These are phyloP conservation scores for Silene latifolia DNA, from an alignment of 148 eudicot genomes.

Conservation along the genomic window DNA sequence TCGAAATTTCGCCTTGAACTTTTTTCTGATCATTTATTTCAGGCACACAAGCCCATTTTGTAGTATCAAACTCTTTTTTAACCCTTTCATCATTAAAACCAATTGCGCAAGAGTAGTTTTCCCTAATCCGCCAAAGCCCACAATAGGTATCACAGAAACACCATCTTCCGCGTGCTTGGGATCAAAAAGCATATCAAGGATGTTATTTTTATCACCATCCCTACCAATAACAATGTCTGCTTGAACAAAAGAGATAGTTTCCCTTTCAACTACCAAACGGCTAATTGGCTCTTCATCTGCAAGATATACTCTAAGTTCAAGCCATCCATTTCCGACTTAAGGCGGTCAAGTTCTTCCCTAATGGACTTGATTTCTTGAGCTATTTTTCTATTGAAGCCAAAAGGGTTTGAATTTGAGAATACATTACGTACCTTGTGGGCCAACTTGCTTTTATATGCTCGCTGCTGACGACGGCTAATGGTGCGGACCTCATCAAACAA, in stretches of 20 bases:
- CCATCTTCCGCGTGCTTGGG: not conserved
- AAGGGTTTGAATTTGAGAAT: too few species aligned
- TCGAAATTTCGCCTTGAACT: not conserved
- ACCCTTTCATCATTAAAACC: slow-evolving; percentile 15
- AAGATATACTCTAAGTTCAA: not conserved
- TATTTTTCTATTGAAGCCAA: too few species aligned
- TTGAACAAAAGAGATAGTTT: not conserved
- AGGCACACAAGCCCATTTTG: not conserved
- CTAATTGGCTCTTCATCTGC: not conserved
- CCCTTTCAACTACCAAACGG: slow-evolving; percentile 1
- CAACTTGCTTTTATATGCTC: too few species aligned
- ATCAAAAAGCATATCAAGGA: slow-evolving; percentile 12
- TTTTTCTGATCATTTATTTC: not conserved
- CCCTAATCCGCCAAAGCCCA: too few species aligned
- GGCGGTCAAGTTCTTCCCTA: too few species aligned
- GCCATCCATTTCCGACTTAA: slow-evolving; percentile 2
- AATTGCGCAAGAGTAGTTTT: slow-evolving; percentile 12
- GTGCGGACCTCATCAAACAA: slow-evolving; percentile 2
- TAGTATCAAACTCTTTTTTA: not conserved
- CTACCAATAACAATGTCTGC: slow-evolving; percentile 3
- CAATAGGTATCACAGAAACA: too few species aligned
- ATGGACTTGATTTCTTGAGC: too few species aligned
- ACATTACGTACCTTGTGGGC: too few species aligned
- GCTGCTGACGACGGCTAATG: not conserved
- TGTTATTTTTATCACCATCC: not conserved